A percentile compares a stretch with the other conserved stretches of the same genome.
These are phyloP conservation scores for Bocquillonia castaneifolia DNA, from an alignment of 441 rosid genomes.

Conservation along the genomic window DNA sequence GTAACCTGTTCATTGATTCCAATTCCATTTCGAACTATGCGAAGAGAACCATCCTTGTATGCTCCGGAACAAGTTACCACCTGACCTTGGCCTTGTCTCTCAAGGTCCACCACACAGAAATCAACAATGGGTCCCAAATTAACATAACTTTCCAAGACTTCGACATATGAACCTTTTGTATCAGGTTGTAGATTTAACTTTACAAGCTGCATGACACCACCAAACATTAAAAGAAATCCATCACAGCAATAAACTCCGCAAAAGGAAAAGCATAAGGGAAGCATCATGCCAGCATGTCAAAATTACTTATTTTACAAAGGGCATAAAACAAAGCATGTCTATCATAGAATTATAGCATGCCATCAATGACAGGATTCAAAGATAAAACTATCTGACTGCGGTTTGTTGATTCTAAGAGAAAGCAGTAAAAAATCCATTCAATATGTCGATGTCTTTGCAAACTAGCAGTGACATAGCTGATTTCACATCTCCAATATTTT, in stretches of 20 bases:
- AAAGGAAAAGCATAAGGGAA: background rate
- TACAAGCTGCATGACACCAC: constrained; percentile 55
- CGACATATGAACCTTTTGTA: constrained; percentile 88
- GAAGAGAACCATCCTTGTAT: constrained; percentile 95
- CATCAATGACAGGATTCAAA: background rate
- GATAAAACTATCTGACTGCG: background rate
- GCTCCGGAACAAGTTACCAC: constrained; percentile 99
- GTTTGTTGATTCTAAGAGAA: background rate
- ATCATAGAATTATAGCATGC: background rate
- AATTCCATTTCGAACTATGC: constrained; percentile 94
- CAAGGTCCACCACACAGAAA: constrained; percentile 97
- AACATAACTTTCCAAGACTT: constrained; percentile 82
- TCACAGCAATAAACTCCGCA: constrained; percentile 1
- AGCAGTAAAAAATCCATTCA: constrained; percentile 41
- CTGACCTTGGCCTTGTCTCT: constrained; percentile 99
- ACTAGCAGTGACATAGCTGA: constrained; percentile 65
- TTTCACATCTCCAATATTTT: constrained; percentile 44
- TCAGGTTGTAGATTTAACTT: constrained; percentile 80
- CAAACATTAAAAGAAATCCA: constrained; percentile 13
- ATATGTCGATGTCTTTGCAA: constrained; percentile 45
- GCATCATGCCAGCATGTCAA: background rate
- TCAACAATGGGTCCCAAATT: constrained; percentile 97
- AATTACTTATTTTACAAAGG: background rate
- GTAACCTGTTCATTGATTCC: constrained; percentile 97
- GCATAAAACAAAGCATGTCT: background rate